phyloP scores from a whole-genome alignment of 2,329 filamentous ascomycete genomes.

The Fusarium sp. region DNA sequence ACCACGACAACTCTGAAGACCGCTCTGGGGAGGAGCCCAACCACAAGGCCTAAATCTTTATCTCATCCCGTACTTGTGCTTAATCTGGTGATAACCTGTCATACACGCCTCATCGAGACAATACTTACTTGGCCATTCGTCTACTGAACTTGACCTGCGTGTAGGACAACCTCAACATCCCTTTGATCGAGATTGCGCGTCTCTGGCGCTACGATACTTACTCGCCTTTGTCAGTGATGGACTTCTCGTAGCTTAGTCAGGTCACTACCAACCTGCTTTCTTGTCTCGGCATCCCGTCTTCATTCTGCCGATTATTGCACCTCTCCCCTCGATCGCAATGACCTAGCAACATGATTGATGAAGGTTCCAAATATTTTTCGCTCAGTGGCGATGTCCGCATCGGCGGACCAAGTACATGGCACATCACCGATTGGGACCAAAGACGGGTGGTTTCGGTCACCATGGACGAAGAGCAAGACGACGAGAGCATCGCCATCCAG shows the following conservation, averaged over 20 bases:
- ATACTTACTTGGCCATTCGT: neutral
- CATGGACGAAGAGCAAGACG: slow-evolving; percentile 45
- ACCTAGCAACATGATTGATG: neutral
- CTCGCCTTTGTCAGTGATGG: neutral
- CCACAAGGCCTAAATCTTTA: neutral
- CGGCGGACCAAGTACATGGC: slow-evolving; percentile 44
- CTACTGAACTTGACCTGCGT: neutral
- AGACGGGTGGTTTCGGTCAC: slow-evolving; percentile 44
- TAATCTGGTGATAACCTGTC: neutral
- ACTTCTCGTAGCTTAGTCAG: neutral
- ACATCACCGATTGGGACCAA: slow-evolving; percentile 46
- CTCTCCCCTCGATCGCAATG: neutral
- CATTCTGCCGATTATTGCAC: neutral
- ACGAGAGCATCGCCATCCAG: slow-evolving; percentile 40
- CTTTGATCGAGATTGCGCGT: neutral
- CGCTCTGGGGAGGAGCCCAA: neutral
- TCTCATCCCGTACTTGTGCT: neutral
- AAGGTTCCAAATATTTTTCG: neutral
- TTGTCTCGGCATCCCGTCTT: neutral
- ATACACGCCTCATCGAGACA: neutral
- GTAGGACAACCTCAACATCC: neutral
- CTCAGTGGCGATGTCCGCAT: slow-evolving; percentile 11
- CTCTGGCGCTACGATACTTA: neutral
- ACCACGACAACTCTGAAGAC: neutral
- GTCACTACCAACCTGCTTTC: too few species aligned